phyloP scores from a whole-genome alignment of 768 basidiomycete genomes.

The Agrocybe praecox region DNA sequence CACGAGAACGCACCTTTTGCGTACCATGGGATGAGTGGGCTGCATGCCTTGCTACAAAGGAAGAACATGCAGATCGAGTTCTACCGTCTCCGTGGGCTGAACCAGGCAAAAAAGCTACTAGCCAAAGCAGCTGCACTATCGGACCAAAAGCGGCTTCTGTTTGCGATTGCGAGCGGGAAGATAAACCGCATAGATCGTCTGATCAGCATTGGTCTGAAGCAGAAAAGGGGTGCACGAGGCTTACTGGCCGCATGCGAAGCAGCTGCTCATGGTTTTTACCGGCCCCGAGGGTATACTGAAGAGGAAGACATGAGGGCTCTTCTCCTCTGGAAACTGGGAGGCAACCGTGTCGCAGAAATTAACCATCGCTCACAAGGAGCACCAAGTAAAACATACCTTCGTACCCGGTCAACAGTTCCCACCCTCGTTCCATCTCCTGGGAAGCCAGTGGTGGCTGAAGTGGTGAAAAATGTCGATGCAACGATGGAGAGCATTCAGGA shows the following conservation, averaged over 20 bases:
- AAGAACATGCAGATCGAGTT: slow-evolving; percentile 10
- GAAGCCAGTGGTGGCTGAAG: background rate
- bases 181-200: slow-evolving; percentile 18
- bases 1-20: slow-evolving; percentile 11
- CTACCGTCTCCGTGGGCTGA: slow-evolving; percentile 15
- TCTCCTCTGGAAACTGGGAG: slow-evolving; percentile 23
- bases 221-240: slow-evolving; percentile 12
- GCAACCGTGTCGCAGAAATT: slow-evolving; percentile 24
- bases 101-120: slow-evolving; percentile 18
- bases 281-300: slow-evolving; percentile 24
- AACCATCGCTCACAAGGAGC: slow-evolving; percentile 20
- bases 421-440: slow-evolving; percentile 1
- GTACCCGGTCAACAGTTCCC: slow-evolving; percentile 13
- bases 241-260: slow-evolving; percentile 2
- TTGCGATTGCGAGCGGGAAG: slow-evolving; percentile 24
- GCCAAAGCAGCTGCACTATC: slow-evolving; percentile 12
- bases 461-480: background rate
- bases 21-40: slow-evolving; percentile 7
- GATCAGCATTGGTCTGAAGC: slow-evolving; percentile 14
- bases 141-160: slow-evolving; percentile 20
- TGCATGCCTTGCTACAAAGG: background rate
- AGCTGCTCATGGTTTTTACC: slow-evolving; percentile 20
- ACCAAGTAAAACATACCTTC: slow-evolving; percentile 18
- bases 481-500: background rate
- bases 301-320: slow-evolving; percentile 21